Evolutionary conservation across 129 eudicot genomes (phyloP).

Genomic region (Dittrichia graveolens): DNA sequence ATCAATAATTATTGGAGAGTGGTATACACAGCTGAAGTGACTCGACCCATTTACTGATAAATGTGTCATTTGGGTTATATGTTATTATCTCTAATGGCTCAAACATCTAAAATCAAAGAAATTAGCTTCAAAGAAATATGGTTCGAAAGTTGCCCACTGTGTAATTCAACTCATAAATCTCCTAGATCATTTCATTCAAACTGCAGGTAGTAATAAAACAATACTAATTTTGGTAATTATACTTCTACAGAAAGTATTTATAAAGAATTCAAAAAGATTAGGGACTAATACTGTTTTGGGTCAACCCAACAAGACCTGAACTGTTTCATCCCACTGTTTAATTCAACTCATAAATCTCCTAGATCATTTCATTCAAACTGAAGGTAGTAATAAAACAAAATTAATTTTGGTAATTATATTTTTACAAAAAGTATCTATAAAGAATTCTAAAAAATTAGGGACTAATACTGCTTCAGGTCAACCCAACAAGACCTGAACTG

Average conservation of each 20-base stretch:
- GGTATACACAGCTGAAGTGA: too few species aligned
- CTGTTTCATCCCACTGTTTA: neutral
- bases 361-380: neutral
- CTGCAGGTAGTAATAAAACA: too few species aligned
- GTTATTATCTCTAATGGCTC: neutral
- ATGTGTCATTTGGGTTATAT: neutral
- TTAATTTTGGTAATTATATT: too few species aligned
- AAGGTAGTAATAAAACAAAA: too few species aligned
- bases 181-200: neutral
- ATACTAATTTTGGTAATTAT: too few species aligned
- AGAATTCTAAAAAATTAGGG: neutral
- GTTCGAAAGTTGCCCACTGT: neutral
- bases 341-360: neutral
- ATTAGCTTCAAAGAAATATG: neutral
- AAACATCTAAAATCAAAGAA: neutral
- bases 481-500: neutral
- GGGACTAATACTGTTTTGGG: neutral
- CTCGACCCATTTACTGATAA: neutral
- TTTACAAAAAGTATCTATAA: too few species aligned
- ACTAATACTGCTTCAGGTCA: neutral
- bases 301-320: conserved; percentile 2
- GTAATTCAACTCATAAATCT: neutral
- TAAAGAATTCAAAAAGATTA: neutral
- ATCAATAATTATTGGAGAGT: neutral
- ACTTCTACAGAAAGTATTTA: too few species aligned